These are phyloP conservation scores for Trametes punicea DNA, from an alignment of 768 basidiomycete genomes.

Conservation along the genomic window DNA sequence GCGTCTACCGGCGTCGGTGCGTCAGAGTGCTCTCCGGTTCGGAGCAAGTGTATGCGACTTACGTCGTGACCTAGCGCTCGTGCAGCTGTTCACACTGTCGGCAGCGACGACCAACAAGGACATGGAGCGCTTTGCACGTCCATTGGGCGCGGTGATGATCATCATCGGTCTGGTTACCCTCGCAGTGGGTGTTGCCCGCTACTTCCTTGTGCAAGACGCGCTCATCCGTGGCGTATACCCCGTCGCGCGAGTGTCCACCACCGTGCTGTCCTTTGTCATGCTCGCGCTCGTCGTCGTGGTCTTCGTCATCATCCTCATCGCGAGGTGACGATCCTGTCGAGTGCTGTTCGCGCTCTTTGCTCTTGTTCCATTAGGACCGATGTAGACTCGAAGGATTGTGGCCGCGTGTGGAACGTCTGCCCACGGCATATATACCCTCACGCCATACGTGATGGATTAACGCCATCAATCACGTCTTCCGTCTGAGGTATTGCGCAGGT, in stretches of 20 bases:
- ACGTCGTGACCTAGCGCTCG: constrained; percentile 35
- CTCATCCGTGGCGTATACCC: constrained; percentile 40
- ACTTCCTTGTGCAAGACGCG: constrained; percentile 39
- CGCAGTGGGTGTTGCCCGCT: constrained; percentile 33
- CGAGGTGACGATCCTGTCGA: not conserved
- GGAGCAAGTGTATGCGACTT: not conserved
- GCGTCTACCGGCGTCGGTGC: constrained; percentile 47
- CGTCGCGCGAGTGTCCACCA: constrained; percentile 36
- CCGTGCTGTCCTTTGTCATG: constrained; percentile 32
- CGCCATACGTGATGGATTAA: constrained; percentile 6
- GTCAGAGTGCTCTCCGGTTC: constrained; percentile 7
- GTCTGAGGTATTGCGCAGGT: not conserved
- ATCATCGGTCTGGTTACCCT: constrained; percentile 36
- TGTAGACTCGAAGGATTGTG: not conserved
- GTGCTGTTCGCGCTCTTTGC: not conserved
- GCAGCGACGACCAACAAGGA: constrained; percentile 18
- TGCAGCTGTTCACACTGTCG: constrained; percentile 46
- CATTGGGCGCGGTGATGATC: constrained; percentile 43
- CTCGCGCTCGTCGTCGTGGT: constrained; percentile 32
- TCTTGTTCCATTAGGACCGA: not conserved
- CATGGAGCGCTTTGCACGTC: constrained; percentile 35
- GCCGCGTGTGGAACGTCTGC: not conserved
- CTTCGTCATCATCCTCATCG: constrained; percentile 36
- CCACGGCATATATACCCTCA: constrained; percentile 9
- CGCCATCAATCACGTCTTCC: constrained; percentile 14